Evolutionary conservation across 257 asterid species (phyloP), one percentile per base, ranked within the genome.

Genomic region (Linaria vulgaris): DNA sequence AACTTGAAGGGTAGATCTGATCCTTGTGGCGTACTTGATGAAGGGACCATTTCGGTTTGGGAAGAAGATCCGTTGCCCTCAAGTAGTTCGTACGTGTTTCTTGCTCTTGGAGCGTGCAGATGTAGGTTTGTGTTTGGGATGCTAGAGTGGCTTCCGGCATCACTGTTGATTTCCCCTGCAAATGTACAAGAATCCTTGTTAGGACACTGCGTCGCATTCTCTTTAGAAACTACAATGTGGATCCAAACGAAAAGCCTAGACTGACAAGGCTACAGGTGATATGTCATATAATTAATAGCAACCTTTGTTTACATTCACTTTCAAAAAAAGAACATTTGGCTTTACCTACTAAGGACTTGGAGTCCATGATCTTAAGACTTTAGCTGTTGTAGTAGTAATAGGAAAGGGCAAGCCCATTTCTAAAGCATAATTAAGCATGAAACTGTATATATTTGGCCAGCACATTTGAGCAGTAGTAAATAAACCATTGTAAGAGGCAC

Each of bases 101-200:
- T 67, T 16, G 13, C 13, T 9, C 58, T 49, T 47, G 60, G 13
- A 39, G 20, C 30, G n/a, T 22, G 27, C 13, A 14, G n/a, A 16
- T 25, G 45, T n/a, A n/a, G 37, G n/a, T 14, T 55, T 0, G 49
- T 4, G 49, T 11, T 13, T 9, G 20, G 24, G 46, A 54, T 44
- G 17, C 38, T 53, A 12, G 59, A 53, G 59, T 53, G 39, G 59
- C 59, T 53, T 53, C 41, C 59, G 6, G 65, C 34, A n/a, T 67
- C 73, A 20, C 73, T 68, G 9, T 15, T 12, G 5, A 12, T 53
- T 1, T 3, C 65, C 31, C 46, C 73, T 72, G 69, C 51, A 72
- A 63, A 56, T 23, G 44, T 45, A 47, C 6, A 27, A 11, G 0
- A 16, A 22, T 60, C 5, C 1, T 9, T 41, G 9, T 38, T 44